Conservation (phyloP, 73 alveolate genomes). For the Paramecium pentaurelia region DNA sequence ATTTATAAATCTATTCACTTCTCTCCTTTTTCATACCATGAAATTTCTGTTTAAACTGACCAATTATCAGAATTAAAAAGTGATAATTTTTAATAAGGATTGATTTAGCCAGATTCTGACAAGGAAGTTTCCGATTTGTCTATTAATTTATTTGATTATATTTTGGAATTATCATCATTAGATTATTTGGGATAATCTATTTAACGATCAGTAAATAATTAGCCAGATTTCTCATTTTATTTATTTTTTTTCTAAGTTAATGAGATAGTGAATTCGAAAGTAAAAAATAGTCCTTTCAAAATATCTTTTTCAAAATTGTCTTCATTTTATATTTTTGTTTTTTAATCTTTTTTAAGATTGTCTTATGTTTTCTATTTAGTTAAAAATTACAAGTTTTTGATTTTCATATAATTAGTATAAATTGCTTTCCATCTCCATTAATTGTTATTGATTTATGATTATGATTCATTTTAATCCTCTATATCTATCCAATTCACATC, state of each 20-base stretch:
- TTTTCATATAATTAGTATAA: not conserved
- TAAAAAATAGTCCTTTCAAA: not conserved
- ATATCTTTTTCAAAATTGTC: too few species aligned
- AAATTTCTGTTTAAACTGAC: not conserved
- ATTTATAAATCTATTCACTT: too few species aligned
- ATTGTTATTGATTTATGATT: not conserved
- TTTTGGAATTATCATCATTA: too few species aligned
- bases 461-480: not conserved
- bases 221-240: too few species aligned
- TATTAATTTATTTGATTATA: too few species aligned
- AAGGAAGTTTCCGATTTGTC: too few species aligned
- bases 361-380: too few species aligned
- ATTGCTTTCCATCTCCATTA: not conserved
- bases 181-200: too few species aligned
- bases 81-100: not conserved
- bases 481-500: not conserved
- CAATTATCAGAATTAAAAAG: not conserved
- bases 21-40: not conserved
- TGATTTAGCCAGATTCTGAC: too few species aligned
- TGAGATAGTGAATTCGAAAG: not conserved
- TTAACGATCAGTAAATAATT: too few species aligned
- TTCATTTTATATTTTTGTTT: not conserved
- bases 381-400: not conserved
- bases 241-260: too few species aligned
- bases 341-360: too few species aligned